Evolutionary conservation across 768 basidiomycete genomes (phyloP).

Genomic region (Postia placenta): DNA sequence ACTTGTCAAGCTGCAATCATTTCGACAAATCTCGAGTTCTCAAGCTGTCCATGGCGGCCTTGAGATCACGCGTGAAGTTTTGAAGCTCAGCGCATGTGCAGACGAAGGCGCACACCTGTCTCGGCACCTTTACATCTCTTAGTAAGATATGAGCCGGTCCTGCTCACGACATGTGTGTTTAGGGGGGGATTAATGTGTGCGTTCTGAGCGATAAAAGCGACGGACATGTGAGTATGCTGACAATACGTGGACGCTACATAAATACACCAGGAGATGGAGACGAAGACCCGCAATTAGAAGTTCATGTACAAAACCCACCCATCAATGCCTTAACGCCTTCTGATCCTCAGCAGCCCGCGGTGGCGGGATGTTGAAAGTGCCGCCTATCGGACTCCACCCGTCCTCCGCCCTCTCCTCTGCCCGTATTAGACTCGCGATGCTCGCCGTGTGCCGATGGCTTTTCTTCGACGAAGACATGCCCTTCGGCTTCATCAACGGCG

Average conservation of each 20-base stretch:
- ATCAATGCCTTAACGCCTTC: background rate
- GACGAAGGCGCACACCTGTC: no score
- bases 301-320: background rate
- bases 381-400: conserved; percentile 73
- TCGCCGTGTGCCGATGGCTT: conserved; percentile 74
- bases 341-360: conserved; percentile 18
- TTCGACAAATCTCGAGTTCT: no score
- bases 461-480: conserved; percentile 26
- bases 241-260: background rate
- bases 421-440: conserved; percentile 76
- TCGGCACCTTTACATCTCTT: no score
- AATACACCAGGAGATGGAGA: background rate
- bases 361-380: conserved; percentile 47
- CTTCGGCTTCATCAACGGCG: conserved; percentile 28
- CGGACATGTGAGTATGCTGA: background rate
- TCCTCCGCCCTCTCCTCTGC: conserved; percentile 76
- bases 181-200: no score
- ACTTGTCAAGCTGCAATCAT: no score
- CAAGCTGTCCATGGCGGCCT: no score
- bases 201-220: background rate
- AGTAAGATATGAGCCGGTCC: no score
- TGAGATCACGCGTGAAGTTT: no score
- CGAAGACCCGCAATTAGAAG: background rate
- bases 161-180: no score
- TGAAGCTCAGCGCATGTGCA: no score